Evolutionary conservation across 139 green algal species (phyloP), one percentile per base, ranked within the genome.

Genomic region (Gonium pectorale): DNA sequence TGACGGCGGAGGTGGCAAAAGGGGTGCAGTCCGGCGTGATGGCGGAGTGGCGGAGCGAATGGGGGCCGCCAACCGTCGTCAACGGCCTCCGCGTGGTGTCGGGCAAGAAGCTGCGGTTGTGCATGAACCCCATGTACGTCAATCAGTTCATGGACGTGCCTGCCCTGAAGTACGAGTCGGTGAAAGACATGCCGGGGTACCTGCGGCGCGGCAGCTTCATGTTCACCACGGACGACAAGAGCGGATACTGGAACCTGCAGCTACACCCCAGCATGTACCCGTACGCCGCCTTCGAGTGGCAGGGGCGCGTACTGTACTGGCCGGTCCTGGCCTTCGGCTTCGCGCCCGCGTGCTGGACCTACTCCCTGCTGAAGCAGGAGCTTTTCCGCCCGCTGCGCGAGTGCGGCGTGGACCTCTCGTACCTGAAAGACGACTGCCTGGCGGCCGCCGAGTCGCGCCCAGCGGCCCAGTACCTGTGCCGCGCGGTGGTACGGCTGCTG

Each of bases 361-460:
- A 77, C 43, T 38, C 43, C 27, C 40, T 2, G 29, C 41, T 77
- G 8, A 68, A 68, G 33, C 62, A 27, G 31, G 62, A n/a, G n/a
- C n/a, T n/a, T n/a, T n/a, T n/a, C n/a, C n/a, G n/a, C n/a, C n/a
- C n/a, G n/a, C n/a, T n/a, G n/a, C n/a, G n/a, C 11, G 68, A 54
- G 27, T 19, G 7, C 7, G 68, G 68, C 9, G 68, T 77, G 27
- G 40, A 29, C 29, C 56, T 77, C 40, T 19, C 38, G 2, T 77
- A 24, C 66, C 66, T 73, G 15, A 73, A 46, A 17, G 24, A 73
- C 44, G 66, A 73, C 66, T n/a, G 44, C 6, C 21, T 73, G 66
- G 66, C 21, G 37, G 44, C 68, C 2, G 68, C 68, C 5, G 7
- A 19, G 5, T 37, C 40, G 7, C 7, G 9, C 11, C 11, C 8